Evolutionary conservation across 1,139 yeast species (phyloP), one percentile per base, ranked within the genome.

Genomic region (Pichia sp.): DNA sequence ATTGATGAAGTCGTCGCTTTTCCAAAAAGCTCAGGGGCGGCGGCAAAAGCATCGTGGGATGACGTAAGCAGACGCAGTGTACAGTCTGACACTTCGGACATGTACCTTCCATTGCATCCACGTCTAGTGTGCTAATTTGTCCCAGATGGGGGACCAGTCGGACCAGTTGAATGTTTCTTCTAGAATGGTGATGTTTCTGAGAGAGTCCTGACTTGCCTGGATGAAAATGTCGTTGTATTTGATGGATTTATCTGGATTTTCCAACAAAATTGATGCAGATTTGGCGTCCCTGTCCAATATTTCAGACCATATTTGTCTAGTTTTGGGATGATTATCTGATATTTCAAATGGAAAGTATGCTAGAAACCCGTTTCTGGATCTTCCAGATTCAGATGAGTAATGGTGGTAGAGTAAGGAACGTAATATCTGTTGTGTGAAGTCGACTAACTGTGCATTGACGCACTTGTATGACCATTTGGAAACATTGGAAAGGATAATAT

Each of bases 391-490:
- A 9, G 40, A 9, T 31, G 21, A 14, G 12, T 12, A 19, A 9
- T 35, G 30, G 11, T 39, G 31, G 1, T 45, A 58, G 12, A 79
- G 69, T 1, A 81, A 51, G 10, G 73, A 63, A 34, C 95, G 69
- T 28, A 82, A 54, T 38, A 70, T 58, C 55, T 83, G 86, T 58
- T 85, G 89, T 3, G 72, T 58, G 45, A 59, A 69, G 47, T 77
- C 82, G 28, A 73, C 61, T 5, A 57, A 40, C 8, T 48, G 43
- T 32, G 53, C 47, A 3, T 51, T 53, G 7, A 42, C 46, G 20
- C 53, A 42, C 18, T 51, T 49, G 40, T 59, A 59, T 7, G 45
- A 47, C 42, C 53, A 46, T 9, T 42, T 27, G 4, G 55, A 40
- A 3, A 48, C 37, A 33, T 54, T 49, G 3, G 44, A 20, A 8